A percentile compares a stretch with the other conserved stretches of the same genome.
Evolutionary conservation across 306 rosid species (phyloP).

Genomic region (Cucurbita ficifolia): DNA sequence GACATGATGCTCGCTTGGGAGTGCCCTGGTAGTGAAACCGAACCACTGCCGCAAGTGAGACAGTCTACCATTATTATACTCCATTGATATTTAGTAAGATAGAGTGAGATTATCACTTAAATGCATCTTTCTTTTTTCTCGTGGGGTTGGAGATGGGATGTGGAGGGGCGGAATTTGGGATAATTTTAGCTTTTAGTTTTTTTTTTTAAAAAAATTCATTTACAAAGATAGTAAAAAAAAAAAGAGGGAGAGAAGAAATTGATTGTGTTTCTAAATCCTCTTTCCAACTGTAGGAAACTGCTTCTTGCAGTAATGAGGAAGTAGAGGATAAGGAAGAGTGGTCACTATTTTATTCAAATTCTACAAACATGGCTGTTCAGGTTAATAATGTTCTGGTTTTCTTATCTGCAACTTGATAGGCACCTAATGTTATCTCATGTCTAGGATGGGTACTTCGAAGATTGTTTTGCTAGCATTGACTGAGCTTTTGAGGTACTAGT

Average conservation of each 20-base stretch:
- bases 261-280: conserved; percentile 1
- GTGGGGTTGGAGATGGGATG: background rate
- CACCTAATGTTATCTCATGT: background rate
- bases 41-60: conserved; percentile 30
- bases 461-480: background rate
- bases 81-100: conserved; percentile 9
- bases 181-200: background rate
- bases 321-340: conserved; percentile 51
- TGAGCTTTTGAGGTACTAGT: background rate
- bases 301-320: conserved; percentile 24
- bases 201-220: background rate
- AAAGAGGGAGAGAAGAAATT: conserved; percentile 2
- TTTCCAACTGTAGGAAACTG: conserved; percentile 38
- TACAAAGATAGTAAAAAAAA: background rate
- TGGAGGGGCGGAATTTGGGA: background rate
- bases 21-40: conserved; percentile 40
- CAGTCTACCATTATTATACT: conserved; percentile 9
- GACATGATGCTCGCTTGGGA: conserved; percentile 99
- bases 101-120: conserved; percentile 4
- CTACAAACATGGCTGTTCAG: conserved; percentile 78
- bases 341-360: conserved; percentile 64
- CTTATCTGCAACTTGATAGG: conserved; percentile 6
- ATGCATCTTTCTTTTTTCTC: background rate
- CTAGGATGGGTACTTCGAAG: conserved; percentile 6
- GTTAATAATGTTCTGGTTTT: conserved; percentile 21